These are phyloP conservation scores for Coniella vitis DNA, from an alignment of 2,329 filamentous ascomycete genomes.

Conservation along the genomic window DNA sequence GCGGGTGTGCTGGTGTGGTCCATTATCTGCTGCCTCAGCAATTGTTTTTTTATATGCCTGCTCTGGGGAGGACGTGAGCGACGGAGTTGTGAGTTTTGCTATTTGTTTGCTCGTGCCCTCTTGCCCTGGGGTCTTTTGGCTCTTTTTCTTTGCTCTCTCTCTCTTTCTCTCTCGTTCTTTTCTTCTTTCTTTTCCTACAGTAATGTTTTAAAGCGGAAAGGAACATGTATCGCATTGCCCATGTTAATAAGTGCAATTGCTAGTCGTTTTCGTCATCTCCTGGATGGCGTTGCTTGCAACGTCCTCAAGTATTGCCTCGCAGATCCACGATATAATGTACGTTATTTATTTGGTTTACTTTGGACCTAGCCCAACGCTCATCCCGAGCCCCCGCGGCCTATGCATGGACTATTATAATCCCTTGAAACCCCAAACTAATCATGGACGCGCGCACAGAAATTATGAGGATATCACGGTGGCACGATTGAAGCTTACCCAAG, in stretches of 20 bases:
- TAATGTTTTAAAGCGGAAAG: too few species aligned
- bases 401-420: too few species aligned
- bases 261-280: conserved; percentile 9
- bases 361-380: too few species aligned
- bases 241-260: neutral
- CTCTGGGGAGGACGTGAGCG: conserved; percentile 14
- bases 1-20: conserved; percentile 8
- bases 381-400: too few species aligned
- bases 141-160: too few species aligned
- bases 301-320: conserved; percentile 7
- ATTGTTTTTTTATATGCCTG: conserved; percentile 12
- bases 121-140: too few species aligned
- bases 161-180: too few species aligned
- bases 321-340: conserved; percentile 8
- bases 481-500: conserved; percentile 1
- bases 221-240: neutral
- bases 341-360: neutral
- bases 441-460: neutral
- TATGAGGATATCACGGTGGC: conserved; percentile 13
- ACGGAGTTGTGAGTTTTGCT: conserved; percentile 10
- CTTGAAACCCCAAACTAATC: too few species aligned
- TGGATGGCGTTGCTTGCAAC: conserved; percentile 8
- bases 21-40: neutral
- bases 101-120: neutral
- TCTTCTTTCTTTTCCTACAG: too few species aligned